Percentiles rank a stretch among this genome's conserved stretches.
These are phyloP conservation scores for Xylariaceae sp. DNA, from an alignment of 2,329 filamentous ascomycete genomes.

Conservation along the genomic window DNA sequence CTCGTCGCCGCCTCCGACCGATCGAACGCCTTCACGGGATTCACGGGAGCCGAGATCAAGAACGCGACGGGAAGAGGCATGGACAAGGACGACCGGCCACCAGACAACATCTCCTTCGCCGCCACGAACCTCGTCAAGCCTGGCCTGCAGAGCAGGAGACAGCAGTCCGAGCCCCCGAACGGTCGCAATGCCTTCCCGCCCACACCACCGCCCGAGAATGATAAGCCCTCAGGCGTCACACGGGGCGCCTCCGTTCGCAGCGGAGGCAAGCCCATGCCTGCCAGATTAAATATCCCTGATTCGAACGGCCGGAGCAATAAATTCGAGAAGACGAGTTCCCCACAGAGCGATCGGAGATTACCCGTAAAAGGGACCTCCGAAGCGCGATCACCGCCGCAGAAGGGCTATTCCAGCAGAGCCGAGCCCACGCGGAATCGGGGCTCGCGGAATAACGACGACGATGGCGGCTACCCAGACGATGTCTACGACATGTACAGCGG, in stretches of 20 bases:
- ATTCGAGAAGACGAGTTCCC: conserved; percentile 49
- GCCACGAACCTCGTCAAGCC: conserved; percentile 91
- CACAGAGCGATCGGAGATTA: conserved; percentile 37
- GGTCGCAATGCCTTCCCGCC: conserved; percentile 84
- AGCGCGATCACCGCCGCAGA: conserved; percentile 42
- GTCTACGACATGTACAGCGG: conserved; percentile 60
- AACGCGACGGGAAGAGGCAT: conserved; percentile 50
- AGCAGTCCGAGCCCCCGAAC: conserved; percentile 78
- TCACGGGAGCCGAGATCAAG: conserved; percentile 73
- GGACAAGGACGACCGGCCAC: conserved; percentile 71
- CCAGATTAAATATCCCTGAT: conserved; percentile 58
- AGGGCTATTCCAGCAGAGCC: conserved; percentile 41
- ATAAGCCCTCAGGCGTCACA: conserved; percentile 51
- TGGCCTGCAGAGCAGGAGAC: conserved; percentile 70
- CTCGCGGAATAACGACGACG: conserved; percentile 49
- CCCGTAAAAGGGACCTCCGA: conserved; percentile 39
- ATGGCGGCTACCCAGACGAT: conserved; percentile 57
- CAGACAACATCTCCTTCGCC: conserved; percentile 82
- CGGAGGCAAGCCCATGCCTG: conserved; percentile 55
- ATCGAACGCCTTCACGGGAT: conserved; percentile 75
- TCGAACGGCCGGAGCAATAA: conserved; percentile 44
- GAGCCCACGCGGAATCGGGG: conserved; percentile 31
- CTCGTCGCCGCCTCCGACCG: conserved; percentile 83
- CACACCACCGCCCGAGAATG: conserved; percentile 93
- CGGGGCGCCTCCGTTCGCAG: conserved; percentile 58